Conservation (phyloP, 345 rosid species). For the Fremontodendron californicum region DNA sequence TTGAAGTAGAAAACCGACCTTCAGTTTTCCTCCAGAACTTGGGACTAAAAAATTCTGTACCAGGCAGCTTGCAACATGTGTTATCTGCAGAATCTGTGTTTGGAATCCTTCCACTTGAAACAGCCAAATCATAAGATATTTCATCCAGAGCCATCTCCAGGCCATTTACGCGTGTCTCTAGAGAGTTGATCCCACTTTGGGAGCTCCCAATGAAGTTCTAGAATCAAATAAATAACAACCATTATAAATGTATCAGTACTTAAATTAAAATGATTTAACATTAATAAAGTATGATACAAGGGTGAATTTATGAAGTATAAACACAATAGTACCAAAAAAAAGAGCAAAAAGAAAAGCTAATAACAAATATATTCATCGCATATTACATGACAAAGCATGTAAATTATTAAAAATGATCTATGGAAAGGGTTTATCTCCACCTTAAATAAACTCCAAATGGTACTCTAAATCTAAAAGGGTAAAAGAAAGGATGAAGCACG, state of each 20-base stretch:
- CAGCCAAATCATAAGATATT: slow-evolving; percentile 64
- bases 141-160: slow-evolving; percentile 86
- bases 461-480: too few species aligned
- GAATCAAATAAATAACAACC: slow-evolving; percentile 17
- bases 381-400: too few species aligned
- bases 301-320: too few species aligned
- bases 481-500: too few species aligned
- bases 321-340: too few species aligned
- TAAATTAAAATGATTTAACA: neutral
- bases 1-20: slow-evolving; percentile 37
- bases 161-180: slow-evolving; percentile 78
- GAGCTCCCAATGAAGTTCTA: slow-evolving; percentile 86
- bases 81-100: slow-evolving; percentile 42
- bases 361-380: too few species aligned
- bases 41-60: slow-evolving; percentile 75
- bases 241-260: neutral
- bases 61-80: slow-evolving; percentile 83
- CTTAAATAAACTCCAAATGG: too few species aligned
- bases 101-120: slow-evolving; percentile 61
- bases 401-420: too few species aligned
- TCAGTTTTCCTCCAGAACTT: slow-evolving; percentile 87
- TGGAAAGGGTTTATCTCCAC: too few species aligned
- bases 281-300: too few species aligned
- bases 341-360: too few species aligned
- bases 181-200: slow-evolving; percentile 70